Evolutionary conservation across 306 rosid species (phyloP).

Genomic region (Biancaea sappan): DNA sequence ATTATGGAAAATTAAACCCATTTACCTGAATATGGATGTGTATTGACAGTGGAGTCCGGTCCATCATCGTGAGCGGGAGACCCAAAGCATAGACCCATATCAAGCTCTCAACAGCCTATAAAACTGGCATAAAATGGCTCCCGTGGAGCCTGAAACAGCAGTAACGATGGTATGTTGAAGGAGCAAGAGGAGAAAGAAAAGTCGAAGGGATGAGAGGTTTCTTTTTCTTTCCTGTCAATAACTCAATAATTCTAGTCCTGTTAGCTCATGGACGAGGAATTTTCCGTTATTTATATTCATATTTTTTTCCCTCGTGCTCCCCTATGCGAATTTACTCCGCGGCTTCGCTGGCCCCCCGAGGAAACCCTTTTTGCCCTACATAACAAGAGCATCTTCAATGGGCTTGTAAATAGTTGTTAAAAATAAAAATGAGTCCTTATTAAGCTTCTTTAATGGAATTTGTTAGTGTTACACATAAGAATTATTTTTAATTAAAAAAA

Average conservation of each 20-base stretch:
- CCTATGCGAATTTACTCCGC: not conserved
- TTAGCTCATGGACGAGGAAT: not conserved
- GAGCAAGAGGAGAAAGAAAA: not conserved
- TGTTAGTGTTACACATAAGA: too few relatives aligned
- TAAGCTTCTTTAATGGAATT: too few relatives aligned
- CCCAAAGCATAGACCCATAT: slow-evolving; percentile 60
- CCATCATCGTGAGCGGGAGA: slow-evolving; percentile 21
- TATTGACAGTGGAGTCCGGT: slow-evolving; percentile 24
- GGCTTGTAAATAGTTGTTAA: too few relatives aligned
- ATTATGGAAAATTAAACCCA: not conserved
- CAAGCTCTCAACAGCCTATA: not conserved
- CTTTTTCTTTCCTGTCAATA: not conserved
- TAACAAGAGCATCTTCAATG: too few relatives aligned
- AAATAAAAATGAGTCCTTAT: too few relatives aligned
- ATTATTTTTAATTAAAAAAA: too few relatives aligned
- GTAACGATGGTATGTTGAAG: not conserved
- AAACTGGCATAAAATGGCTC: not conserved
- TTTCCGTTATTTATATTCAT: not conserved
- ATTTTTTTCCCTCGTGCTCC: not conserved
- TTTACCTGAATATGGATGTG: slow-evolving; percentile 41
- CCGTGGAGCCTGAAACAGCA: not conserved
- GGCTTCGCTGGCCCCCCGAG: not conserved
- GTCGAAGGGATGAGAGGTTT: not conserved
- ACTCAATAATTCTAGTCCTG: not conserved
- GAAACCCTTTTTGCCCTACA: not conserved